phyloP scores from a whole-genome alignment of 495 filamentous ascomycete genomes.

The Talaromyces liani region DNA sequence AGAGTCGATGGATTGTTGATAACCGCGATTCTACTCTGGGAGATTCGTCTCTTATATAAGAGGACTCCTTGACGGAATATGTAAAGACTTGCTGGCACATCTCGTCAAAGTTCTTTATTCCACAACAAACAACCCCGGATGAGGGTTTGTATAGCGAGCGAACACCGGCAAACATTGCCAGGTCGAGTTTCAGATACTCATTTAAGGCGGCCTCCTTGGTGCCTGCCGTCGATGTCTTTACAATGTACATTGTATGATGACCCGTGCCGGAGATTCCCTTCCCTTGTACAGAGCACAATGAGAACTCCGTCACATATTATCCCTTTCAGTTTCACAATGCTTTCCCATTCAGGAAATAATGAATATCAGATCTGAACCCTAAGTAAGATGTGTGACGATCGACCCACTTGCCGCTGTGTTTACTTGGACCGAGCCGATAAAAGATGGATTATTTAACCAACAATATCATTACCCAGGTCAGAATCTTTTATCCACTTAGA shows the following conservation, averaged over 20 bases:
- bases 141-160: neutral
- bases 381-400: no score
- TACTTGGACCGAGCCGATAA: neutral
- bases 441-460: neutral
- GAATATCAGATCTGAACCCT: neutral
- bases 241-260: no score
- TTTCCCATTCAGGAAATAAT: neutral
- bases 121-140: neutral
- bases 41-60: neutral
- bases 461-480: neutral
- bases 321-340: no score
- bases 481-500: neutral
- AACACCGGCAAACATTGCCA: neutral
- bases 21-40: neutral
- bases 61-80: neutral
- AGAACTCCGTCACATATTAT: no score
- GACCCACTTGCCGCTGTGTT: no score
- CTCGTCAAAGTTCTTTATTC: neutral
- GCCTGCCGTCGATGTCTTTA: no score
- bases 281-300: no score
- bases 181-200: no score
- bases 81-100: neutral
- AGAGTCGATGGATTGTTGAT: neutral
- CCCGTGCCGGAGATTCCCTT: no score
- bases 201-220: no score